Base-by-base conservation (phyloP, 129 eudicot genomes). In the Apium graveolens region DNA sequence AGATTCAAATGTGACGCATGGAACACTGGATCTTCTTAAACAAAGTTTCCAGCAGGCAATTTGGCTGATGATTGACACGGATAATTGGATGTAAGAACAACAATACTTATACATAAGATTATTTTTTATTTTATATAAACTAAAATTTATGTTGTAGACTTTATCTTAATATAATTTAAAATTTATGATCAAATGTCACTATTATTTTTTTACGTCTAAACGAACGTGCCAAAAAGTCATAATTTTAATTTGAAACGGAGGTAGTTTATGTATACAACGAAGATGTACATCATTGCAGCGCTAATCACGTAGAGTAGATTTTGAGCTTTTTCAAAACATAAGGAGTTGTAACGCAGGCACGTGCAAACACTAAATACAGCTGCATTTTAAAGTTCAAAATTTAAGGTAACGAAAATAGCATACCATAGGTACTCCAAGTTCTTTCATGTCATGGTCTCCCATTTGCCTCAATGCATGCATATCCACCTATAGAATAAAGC, bases 391-490 rank as follows among this genome's bases (percentile, higher is more conserved):
- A 46, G 31, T 39, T 44, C 29, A 45, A 57, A 60, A 4, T 31
- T 69, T 26, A 38, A 38, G 29, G 68, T 14, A 3, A 38, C 14
- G 51, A 18, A 43, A 17, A 16, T 66, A 48, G 7, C 24, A 48
- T 95, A 95, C 99, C 99, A 95, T 92, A 39, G 99, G 99, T 76
- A 95, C 84, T 79, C 99, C 99, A 85, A 95, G 76, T 84, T 92
- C 91, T 89, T 90, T 95, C 66, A 95, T 86, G 82, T 95, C 97
- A 70, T 55, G 80, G 79, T 95, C 99, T 71, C 94, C 85, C 99
- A 95, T 89, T 82, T 91, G 96, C 81, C 86, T 92, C 92, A 95
- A 80, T 0, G 97, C 87, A 79, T 82, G 82, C 97, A 95, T 90
- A 86, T 95, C 99, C 84, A 95, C 91, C 99, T 95, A 88, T 70